Evolutionary conservation across 23 red algal species (phyloP).

Genomic region (Cyanidioschyzon merolae): DNA sequence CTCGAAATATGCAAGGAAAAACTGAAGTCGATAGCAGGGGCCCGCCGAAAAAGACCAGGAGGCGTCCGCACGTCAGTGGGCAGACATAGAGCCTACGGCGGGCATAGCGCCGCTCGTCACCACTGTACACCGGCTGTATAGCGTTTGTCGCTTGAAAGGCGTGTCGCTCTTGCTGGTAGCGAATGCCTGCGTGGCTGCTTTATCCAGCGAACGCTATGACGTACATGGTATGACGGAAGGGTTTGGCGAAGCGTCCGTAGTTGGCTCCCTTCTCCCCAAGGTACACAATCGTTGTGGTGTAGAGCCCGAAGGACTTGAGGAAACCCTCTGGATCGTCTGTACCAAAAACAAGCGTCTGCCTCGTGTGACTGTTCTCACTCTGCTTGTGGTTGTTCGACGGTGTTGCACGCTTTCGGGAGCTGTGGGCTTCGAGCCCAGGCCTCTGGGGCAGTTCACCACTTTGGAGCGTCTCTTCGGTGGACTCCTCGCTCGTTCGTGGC

Average conservation of each 20-base stretch:
- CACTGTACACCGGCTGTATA: not conserved
- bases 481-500: conserved; percentile 8
- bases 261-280: conserved; percentile 32
- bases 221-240: conserved; percentile 15
- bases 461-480: not conserved
- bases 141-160: not conserved
- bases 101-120: too few relatives aligned
- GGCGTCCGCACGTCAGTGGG: too few relatives aligned
- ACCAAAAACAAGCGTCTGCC: conserved; percentile 8
- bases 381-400: not conserved
- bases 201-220: conserved; percentile 19
- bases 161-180: too few relatives aligned
- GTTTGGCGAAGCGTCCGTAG: conserved; percentile 28
- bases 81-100: too few relatives aligned
- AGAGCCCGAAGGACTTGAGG: conserved; percentile 20
- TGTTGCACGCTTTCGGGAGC: not conserved
- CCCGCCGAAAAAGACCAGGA: too few relatives aligned
- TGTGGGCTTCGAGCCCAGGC: not conserved
- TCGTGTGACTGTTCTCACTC: not conserved
- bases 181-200: too few relatives aligned
- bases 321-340: conserved; percentile 36
- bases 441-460: not conserved
- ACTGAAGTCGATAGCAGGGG: too few relatives aligned
- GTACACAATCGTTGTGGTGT: conserved; percentile 12
- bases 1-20: too few relatives aligned